A percentile compares a stretch with the other conserved stretches of the same genome.
These are phyloP conservation scores for Aspergillus incahuasiensis DNA, from an alignment of 495 filamentous ascomycete genomes.

Conservation along the genomic window DNA sequence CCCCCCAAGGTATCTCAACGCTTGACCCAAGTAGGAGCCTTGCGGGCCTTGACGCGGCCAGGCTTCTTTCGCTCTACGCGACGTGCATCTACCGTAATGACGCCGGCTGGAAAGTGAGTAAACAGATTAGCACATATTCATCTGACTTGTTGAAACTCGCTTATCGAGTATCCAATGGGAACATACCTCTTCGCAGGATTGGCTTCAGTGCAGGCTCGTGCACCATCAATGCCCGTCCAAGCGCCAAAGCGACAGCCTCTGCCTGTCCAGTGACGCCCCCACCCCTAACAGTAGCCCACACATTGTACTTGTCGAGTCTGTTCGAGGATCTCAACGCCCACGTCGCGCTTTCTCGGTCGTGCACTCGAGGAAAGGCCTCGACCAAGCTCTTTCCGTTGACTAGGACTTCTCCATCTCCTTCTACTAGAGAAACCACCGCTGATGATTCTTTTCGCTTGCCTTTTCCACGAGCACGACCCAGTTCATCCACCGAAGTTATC, in stretches of 20 bases:
- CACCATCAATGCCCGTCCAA: constrained; percentile 79
- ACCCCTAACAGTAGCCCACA: constrained; percentile 77
- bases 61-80: constrained; percentile 98
- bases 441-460: constrained; percentile 82
- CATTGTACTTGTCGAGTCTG: constrained; percentile 94
- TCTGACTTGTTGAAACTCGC: not conserved
- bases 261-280: constrained; percentile 94
- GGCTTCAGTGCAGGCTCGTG: constrained; percentile 91
- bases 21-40: constrained; percentile 99
- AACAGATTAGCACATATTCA: not conserved
- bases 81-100: constrained; percentile 85
- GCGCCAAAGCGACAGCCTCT: constrained; percentile 88
- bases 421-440: constrained; percentile 80
- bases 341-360: constrained; percentile 90
- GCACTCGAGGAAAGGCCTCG: constrained; percentile 76
- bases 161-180: not conserved
- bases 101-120: constrained; percentile 64
- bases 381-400: constrained; percentile 82
- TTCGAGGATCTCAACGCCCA: constrained; percentile 82
- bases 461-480: constrained; percentile 69
- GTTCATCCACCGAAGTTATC: constrained; percentile 58
- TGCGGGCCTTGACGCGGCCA: constrained; percentile 90
- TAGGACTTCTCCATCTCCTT: constrained; percentile 83
- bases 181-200: constrained; percentile 80
- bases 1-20: constrained; percentile 31